A percentile compares a stretch with the other conserved stretches of the same genome.
Conservation (phyloP, 257 asterid genomes). For the Solanum commersonii region DNA sequence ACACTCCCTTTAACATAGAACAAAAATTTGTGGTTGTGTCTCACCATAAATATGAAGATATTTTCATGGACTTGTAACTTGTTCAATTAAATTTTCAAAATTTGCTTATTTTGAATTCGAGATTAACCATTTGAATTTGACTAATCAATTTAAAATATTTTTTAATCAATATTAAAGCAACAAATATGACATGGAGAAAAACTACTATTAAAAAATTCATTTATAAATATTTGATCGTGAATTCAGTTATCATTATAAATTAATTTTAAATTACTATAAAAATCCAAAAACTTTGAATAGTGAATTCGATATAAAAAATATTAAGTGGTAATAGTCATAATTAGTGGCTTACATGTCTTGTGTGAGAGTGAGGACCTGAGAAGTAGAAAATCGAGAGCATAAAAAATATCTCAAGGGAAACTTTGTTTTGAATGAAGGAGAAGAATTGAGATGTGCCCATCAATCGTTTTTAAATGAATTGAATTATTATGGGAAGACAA, state of each 20-base stretch:
- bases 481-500: background rate
- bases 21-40: background rate
- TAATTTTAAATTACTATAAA: background rate
- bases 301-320: background rate
- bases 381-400: background rate
- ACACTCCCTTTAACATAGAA: background rate
- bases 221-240: background rate
- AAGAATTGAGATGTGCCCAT: conserved; percentile 23
- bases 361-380: background rate
- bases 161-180: background rate
- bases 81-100: background rate
- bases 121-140: background rate
- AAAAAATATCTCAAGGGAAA: conserved; percentile 16
- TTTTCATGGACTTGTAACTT: background rate
- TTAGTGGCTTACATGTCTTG: background rate
- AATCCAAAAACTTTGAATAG: background rate
- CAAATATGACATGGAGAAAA: background rate
- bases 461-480: conserved; percentile 25
- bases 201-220: background rate
- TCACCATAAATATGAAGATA: background rate
- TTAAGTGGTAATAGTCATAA: background rate
- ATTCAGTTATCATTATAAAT: background rate
- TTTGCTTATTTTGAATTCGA: background rate
- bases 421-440: conserved; percentile 27
- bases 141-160: background rate